These are phyloP conservation scores for Populus euphratica DNA, from an alignment of 345 rosid genomes.

Conservation along the genomic window DNA sequence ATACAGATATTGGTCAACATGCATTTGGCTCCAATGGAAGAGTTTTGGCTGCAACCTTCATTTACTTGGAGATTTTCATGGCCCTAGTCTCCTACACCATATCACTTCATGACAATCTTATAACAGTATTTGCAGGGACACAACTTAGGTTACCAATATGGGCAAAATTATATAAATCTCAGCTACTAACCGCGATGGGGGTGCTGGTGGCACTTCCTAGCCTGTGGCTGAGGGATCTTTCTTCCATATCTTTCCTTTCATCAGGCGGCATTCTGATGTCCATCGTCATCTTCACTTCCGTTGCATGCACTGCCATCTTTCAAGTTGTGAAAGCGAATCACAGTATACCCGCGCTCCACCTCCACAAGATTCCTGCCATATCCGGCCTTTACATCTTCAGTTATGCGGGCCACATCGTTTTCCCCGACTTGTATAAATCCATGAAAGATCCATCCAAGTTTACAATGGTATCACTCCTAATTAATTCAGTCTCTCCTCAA, in stretches of 20 bases:
- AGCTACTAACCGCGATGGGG: slow-evolving; percentile 48
- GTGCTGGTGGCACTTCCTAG: slow-evolving; percentile 67
- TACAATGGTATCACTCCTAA: slow-evolving; percentile 44
- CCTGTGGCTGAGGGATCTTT: slow-evolving; percentile 65
- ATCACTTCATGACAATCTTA: slow-evolving; percentile 72
- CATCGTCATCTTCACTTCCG: slow-evolving; percentile 50
- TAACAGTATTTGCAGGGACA: slow-evolving; percentile 41
- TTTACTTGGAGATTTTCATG: slow-evolving; percentile 73
- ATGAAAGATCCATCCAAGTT: slow-evolving; percentile 80
- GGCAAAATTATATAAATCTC: slow-evolving; percentile 39
- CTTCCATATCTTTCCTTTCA: slow-evolving; percentile 72
- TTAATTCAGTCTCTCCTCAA: not conserved
- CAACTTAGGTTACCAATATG: slow-evolving; percentile 10
- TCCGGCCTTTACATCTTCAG: slow-evolving; percentile 68
- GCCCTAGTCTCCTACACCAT: slow-evolving; percentile 76
- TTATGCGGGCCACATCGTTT: slow-evolving; percentile 71
- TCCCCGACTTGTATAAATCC: slow-evolving; percentile 64
- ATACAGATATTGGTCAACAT: slow-evolving; percentile 54
- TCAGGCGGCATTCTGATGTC: slow-evolving; percentile 74
- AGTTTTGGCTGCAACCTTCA: slow-evolving; percentile 41
- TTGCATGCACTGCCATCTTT: slow-evolving; percentile 47
- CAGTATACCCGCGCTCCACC: slow-evolving; percentile 40
- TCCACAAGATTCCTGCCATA: slow-evolving; percentile 52
- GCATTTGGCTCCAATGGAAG: slow-evolving; percentile 59
- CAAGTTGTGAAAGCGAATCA: slow-evolving; percentile 44